A percentile compares a stretch with the other conserved stretches of the same genome.
Evolutionary conservation across 768 basidiomycete species (phyloP).

Genomic region (Agaricus sinodeliciosus): DNA sequence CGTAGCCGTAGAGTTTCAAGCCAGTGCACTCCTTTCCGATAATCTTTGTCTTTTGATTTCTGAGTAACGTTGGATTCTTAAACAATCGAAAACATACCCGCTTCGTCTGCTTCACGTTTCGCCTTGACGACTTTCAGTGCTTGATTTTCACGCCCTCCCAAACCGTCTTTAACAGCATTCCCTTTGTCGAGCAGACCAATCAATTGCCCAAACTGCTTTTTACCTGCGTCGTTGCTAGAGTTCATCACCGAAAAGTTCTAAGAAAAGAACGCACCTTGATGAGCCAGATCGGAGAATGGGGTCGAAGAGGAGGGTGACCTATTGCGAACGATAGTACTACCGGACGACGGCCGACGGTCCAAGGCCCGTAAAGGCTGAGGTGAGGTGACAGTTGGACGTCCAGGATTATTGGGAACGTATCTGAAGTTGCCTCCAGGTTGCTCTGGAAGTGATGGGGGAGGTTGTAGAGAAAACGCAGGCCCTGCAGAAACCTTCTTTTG

Average conservation of each 20-base stretch:
- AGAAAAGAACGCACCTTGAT: conserved; percentile 50
- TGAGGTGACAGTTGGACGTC: conserved; percentile 51
- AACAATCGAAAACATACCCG: conserved; percentile 41
- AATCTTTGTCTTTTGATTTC: conserved; percentile 67
- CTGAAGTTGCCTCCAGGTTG: conserved; percentile 32
- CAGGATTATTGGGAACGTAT: conserved; percentile 38
- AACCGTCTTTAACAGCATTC: conserved; percentile 51
- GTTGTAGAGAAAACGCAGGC: conserved; percentile 25
- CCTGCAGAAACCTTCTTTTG: conserved; percentile 45
- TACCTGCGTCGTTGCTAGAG: conserved; percentile 39
- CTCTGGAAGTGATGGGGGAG: conserved; percentile 21
- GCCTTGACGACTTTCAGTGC: conserved; percentile 74
- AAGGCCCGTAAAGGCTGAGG: conserved; percentile 74
- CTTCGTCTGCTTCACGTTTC: conserved; percentile 88
- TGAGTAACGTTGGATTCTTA: not conserved
- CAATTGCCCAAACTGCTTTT: conserved; percentile 80
- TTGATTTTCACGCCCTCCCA: conserved; percentile 53
- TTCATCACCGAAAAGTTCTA: not conserved
- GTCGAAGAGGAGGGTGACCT: conserved; percentile 80
- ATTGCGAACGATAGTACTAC: conserved; percentile 45
- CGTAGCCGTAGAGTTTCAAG: conserved; percentile 84
- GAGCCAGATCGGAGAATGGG: conserved; percentile 81
- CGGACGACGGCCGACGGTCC: conserved; percentile 66
- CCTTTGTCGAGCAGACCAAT: conserved; percentile 83
- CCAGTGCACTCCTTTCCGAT: conserved; percentile 85